Base-by-base conservation (phyloP, 495 filamentous ascomycete genomes). In the Pyrenula massariospora region DNA sequence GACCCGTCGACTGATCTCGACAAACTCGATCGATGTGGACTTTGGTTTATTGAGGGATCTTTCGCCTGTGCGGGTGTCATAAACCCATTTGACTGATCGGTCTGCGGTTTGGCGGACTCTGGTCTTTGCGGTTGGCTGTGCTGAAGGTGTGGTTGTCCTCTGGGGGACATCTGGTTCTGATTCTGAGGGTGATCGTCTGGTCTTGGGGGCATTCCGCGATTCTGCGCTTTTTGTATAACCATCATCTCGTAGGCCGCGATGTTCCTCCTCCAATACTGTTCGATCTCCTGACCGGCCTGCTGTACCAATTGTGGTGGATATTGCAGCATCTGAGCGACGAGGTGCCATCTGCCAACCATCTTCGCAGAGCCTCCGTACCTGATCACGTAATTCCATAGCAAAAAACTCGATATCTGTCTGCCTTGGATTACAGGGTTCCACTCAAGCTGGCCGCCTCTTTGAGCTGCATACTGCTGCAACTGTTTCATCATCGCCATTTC, bases 341-440 rank as follows among this genome's bases (percentile, higher is more conserved):
- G 77, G 8, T 77, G 75, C 92, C 92, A 97, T 59, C 75, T 70
- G 57, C 87, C 85, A 0, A 80, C 83, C 5, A 95, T 77, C 59
- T 80, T 85, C 66, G 83, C 85, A 42, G 85, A 95, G 1, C 93
- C 93, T 19, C 86, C 86, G 64, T 86, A 77, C 59, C 84, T 86
- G 65, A 84, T 78, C 5, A 96, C 87, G 77, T 73, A 48, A 80
- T 79, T 71, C 89, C 8, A 96, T 8, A 98, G 77, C 51, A 84
- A 81, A 53, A 86, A 76, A 42, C 94, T 68, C 60, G 84, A 81
- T 47, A 96, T 73, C 0, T 75, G 77, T 23, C 88, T 84, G 50
- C 85, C 85, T 24, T 80, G 80, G 50, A 95, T 80, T 11, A 76
- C 67, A 0, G 91, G 90, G 57, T 83, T 84, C 2, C 70, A 69